Percentiles rank a stretch among this genome's conserved stretches.
These are phyloP conservation scores for Citrullus amarus DNA, from an alignment of 306 rosid species.

Conservation along the genomic window DNA sequence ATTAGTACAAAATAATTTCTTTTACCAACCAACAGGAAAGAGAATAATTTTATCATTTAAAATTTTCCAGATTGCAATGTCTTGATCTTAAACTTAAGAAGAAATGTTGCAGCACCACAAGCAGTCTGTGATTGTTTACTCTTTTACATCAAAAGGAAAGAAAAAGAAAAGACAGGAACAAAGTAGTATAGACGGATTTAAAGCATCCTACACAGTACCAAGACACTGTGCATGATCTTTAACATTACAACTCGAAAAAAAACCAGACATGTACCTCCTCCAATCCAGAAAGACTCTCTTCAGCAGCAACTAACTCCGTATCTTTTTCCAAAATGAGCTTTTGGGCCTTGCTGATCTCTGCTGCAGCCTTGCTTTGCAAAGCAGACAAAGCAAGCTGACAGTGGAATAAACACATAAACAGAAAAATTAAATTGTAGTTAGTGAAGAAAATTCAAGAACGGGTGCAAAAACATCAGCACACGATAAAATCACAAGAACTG, in stretches of 20 bases:
- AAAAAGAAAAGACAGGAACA: not conserved
- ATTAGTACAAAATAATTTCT: too few species aligned
- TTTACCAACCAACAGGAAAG: not conserved
- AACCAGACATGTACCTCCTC: constrained; percentile 53
- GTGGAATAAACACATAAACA: constrained; percentile 17
- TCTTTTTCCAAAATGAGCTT: constrained; percentile 62
- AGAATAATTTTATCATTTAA: not conserved
- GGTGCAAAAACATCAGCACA: not conserved
- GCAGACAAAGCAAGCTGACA: constrained; percentile 61
- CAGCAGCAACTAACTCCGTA: constrained; percentile 57
- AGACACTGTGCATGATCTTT: not conserved
- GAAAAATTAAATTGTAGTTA: not conserved
- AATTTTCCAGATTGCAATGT: not conserved
- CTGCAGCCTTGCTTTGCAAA: constrained; percentile 71
- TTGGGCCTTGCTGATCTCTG: constrained; percentile 58
- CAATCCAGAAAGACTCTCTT: constrained; percentile 74
- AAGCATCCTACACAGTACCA: constrained; percentile 11
- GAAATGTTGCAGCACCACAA: not conserved
- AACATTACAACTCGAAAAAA: constrained; percentile 10
- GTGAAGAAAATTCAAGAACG: not conserved
- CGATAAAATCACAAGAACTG: not conserved
- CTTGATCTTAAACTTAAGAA: not conserved
- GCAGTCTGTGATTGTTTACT: not conserved
- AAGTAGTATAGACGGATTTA: not conserved
- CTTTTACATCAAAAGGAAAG: not conserved